Evolutionary conservation across 2,329 filamentous ascomycete species (phyloP), one percentile per base, ranked within the genome.

Genomic region (Penicillium sp.): DNA sequence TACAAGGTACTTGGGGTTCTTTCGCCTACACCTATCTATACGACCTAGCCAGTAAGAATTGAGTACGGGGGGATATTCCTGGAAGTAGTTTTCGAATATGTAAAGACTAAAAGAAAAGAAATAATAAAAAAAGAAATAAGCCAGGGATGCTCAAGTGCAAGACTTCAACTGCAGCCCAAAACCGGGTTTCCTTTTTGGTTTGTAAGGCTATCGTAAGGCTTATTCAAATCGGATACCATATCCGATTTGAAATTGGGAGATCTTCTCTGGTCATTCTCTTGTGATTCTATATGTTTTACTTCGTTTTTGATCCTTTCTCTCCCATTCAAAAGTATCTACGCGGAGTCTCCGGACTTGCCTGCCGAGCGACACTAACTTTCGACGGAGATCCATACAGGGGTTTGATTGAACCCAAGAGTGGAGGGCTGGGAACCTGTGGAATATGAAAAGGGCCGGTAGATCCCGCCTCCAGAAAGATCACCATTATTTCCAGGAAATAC

Each of bases 401-500:
- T 19, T 3, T 10, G 12, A 31, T 33, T 19, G 35, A 31, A 4
- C 34, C 34, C 17, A n/a, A 35, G 35, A 33, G 43, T 33, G 31
- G 48, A 29, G 37, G 35, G 41, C 31, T 10, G 17, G 24, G 24
- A 21, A n/a, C 17, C 39, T 33, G 26, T 39, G 43, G 24, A 47
- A 46, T 21, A 41, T 46, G 35, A 39, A 48, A 48, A 35, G 34
- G 46, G 47, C 47, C 47, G 47, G 47, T 49, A 33, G 47, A 49
- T 49, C 47, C 47, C 47, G 41, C 22, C 21, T 37, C 43, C 43
- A 38, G 32, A 45, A 28, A 33, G 17, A 42, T 42, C 28, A 41
- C 10, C n/a, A 28, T 41, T 19, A 19, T 29, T 28, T 29, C 8
- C 39, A 26, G 24, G 8, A 24, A 24, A 24, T 24, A 24, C 22